Base-by-base conservation (phyloP, 805 yeast species). In the Candida wancherniae region DNA sequence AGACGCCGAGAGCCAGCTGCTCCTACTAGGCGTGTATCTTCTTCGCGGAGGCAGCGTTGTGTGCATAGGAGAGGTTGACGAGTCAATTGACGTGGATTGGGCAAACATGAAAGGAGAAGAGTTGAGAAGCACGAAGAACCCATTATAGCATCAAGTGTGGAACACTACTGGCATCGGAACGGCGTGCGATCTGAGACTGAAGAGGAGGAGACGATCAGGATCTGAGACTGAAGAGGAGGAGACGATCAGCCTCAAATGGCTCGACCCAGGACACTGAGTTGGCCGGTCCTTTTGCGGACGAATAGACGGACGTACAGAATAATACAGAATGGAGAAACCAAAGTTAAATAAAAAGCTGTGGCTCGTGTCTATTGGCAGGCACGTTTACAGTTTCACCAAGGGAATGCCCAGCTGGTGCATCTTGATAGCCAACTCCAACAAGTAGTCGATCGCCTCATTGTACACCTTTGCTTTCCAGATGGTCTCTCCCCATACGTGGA, bases 401-500 rank as follows among this genome's bases (percentile, higher is more conserved):
- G 80, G 73, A 23, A 86, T 69, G 1, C 86, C 87, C 33, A 75
- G 55, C 45, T 71, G 74, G 43, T 75, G 73, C 95, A 87, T 84
- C 51, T 82, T 82, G 21, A 88, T 73, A 1, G 92, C 95, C 43
- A 88, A 57, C 41, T 84, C 95, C 48, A 90, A 64, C 40, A 90
- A 60, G 53, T 88, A 90, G 50, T 90, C 97, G 37, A 90, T 76
- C 11, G 96, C 94, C 58, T 90, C 97, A 53, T 87, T 87, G 55
- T 83, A 82, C 9, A 90, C 73, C 58, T 90, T 90, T 28, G 97
- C 96, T 58, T 88, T 86, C 84, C 94, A 83, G 9, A 85, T 84
- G 15, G 72, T 76, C 46, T 81, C 85, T 15, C 97, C 97, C 97
- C 97, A 90, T n/a, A 87, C 95, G 53, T 80, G 90, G 26, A 90